These are phyloP conservation scores for Eucalyptus pumila DNA, from an alignment of 345 rosid genomes.

Conservation along the genomic window DNA sequence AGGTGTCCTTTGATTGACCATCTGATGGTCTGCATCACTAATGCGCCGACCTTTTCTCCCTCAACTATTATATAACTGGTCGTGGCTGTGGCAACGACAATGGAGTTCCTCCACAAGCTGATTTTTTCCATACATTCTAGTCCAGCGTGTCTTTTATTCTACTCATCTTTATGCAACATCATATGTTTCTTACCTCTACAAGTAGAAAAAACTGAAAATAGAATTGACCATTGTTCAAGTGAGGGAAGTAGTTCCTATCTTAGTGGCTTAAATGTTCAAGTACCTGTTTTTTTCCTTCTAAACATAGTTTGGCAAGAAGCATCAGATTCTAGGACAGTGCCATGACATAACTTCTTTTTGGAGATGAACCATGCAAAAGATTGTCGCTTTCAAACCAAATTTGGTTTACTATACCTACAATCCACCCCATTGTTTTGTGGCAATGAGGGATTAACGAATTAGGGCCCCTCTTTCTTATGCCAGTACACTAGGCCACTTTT, in stretches of 20 bases:
- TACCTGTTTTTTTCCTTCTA: background rate
- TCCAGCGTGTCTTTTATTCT: too few species aligned
- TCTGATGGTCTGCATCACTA: accelerated
- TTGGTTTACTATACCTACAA: background rate
- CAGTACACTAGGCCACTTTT: accelerated
- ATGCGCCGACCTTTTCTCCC: too few species aligned
- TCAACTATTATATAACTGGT: too few species aligned
- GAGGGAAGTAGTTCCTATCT: too few species aligned
- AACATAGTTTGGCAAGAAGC: background rate
- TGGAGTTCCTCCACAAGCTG: too few species aligned
- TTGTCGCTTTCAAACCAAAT: background rate
- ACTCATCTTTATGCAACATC: too few species aligned
- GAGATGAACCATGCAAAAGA: background rate
- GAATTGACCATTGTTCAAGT: too few species aligned
- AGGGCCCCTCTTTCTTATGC: accelerated
- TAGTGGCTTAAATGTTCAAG: background rate
- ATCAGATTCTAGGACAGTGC: background rate
- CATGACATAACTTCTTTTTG: background rate
- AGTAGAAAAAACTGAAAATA: too few species aligned
- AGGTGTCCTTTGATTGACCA: too few species aligned
- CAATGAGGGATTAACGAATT: background rate
- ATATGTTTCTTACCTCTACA: too few species aligned
- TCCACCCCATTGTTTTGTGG: background rate
- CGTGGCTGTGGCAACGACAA: accelerated
- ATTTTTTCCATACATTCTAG: too few species aligned